These are phyloP conservation scores for Rehmannia glutinosa DNA, from an alignment of 257 asterid genomes.

Conservation along the genomic window DNA sequence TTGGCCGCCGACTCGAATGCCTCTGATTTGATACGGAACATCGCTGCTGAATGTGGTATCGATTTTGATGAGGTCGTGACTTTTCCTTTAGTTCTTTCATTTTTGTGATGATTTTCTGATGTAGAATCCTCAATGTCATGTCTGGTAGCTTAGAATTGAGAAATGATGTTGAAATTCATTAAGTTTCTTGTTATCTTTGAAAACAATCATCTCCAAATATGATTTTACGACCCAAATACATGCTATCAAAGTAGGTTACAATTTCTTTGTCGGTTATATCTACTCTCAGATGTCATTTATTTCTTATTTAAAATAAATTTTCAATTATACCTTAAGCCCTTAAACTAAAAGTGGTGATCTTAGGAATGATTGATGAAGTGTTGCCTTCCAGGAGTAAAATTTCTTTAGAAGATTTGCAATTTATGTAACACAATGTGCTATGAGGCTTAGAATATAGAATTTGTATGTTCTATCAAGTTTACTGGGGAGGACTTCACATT, in stretches of 20 bases:
- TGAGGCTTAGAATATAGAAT: not conserved
- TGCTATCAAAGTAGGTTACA: not conserved
- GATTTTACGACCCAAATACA: not conserved
- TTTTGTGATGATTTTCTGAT: not conserved
- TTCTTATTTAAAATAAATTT: not conserved
- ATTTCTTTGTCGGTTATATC: not conserved
- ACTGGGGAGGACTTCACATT: not conserved
- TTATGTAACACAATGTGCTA: not conserved
- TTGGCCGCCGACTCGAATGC: slow-evolving; percentile 74
- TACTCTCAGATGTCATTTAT: slow-evolving; percentile 1
- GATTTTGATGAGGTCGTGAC: slow-evolving; percentile 44
- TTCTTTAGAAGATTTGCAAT: not conserved
- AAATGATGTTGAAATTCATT: not conserved
- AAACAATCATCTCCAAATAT: not conserved
- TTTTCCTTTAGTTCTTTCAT: not conserved
- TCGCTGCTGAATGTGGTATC: slow-evolving; percentile 57
- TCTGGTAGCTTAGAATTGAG: not conserved
- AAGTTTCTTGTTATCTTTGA: not conserved
- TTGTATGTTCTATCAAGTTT: not conserved
- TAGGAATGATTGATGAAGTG: not conserved
- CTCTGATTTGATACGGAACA: slow-evolving; percentile 64
- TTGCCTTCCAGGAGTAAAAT: not conserved
- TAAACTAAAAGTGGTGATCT: not conserved
- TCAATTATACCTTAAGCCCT: not conserved
- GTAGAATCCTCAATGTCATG: not conserved